These are phyloP conservation scores for Solanum hybrid DNA, from an alignment of 305 asterid species.

Conservation along the genomic window DNA sequence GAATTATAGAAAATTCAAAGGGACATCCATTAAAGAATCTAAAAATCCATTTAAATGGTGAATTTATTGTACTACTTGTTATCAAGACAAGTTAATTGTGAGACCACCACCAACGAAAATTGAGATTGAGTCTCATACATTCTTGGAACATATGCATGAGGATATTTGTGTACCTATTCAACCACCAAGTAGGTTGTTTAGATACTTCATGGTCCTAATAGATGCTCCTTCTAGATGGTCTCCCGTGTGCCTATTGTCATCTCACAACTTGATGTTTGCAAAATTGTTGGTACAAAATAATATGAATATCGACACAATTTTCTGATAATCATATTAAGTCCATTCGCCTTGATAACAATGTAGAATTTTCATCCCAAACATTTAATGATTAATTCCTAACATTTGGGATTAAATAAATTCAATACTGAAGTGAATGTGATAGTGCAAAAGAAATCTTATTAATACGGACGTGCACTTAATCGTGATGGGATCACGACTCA, in stretches of 20 bases:
- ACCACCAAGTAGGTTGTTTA: background rate
- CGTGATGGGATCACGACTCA: background rate
- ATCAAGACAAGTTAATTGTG: background rate
- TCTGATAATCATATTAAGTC: background rate
- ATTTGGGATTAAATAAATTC: background rate
- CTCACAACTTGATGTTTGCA: background rate
- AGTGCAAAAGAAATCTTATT: background rate
- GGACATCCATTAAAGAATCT: background rate
- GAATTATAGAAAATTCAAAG: background rate
- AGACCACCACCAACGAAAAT: too few relatives aligned
- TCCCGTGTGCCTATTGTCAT: background rate
- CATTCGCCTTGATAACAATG: background rate
- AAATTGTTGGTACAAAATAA: background rate
- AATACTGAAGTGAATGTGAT: background rate
- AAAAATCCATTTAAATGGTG: background rate
- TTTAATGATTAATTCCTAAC: background rate
- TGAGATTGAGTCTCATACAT: background rate
- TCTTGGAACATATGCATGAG: background rate
- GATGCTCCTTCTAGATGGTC: background rate
- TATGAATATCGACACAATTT: background rate
- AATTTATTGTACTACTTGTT: background rate
- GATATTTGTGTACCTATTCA: background rate
- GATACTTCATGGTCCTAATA: background rate
- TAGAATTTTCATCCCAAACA: background rate
- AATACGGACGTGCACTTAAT: background rate